Evolutionary conservation across 441 rosid species (phyloP).

Genomic region (Erysimum pusillum): DNA sequence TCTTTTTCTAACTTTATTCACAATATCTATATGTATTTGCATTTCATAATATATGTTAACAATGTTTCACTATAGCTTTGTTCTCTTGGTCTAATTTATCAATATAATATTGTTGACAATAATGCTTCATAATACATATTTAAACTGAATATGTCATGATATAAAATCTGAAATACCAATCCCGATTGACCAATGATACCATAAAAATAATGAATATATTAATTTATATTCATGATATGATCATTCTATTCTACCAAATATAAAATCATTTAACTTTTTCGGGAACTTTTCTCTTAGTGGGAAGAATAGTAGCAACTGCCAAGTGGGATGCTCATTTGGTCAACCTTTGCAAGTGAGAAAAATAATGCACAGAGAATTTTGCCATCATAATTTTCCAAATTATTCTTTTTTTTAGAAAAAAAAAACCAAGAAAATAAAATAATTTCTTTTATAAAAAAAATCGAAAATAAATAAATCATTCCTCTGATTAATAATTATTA

Average conservation of each 20-base stretch:
- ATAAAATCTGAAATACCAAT: not conserved
- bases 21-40: too few species aligned
- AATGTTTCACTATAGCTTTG: too few species aligned
- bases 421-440: conserved; percentile 32
- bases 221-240: conserved; percentile 18
- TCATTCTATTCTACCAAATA: conserved; percentile 26
- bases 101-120: too few species aligned
- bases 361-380: conserved; percentile 40
- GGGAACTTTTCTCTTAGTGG: conserved; percentile 45
- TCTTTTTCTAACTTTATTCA: too few species aligned
- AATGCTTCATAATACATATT: too few species aligned
- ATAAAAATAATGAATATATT: not conserved
- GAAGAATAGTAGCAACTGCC: conserved; percentile 49
- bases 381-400: conserved; percentile 49
- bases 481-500: conserved; percentile 70
- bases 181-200: not conserved
- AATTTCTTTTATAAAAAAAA: conserved; percentile 32
- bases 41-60: too few species aligned
- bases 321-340: conserved; percentile 76
- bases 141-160: too few species aligned
- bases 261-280: conserved; percentile 17
- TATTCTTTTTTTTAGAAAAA: conserved; percentile 51
- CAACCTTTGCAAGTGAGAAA: conserved; percentile 69
- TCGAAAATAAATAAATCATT: conserved; percentile 20
- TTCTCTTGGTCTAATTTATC: too few species aligned